Base-by-base conservation (phyloP, 2,329 filamentous ascomycete species). In the Beauveria australis region DNA sequence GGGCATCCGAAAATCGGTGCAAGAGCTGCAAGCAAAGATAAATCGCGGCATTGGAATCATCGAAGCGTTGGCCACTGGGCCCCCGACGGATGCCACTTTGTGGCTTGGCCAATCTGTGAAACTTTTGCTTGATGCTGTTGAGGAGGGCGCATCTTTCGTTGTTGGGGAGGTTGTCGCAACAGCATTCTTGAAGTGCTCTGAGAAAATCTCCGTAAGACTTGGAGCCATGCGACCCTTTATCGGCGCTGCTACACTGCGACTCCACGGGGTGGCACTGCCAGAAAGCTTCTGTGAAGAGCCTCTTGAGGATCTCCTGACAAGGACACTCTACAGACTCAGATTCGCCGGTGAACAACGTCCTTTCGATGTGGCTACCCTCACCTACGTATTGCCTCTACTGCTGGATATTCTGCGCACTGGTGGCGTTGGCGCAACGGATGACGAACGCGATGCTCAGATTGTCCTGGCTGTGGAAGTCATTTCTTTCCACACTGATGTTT, bases 261-360 rank as follows among this genome's bases (percentile, higher is more conserved):
- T 91, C 3, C 82, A 92, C 62, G 88, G 87, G 9, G 85, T 91
- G 40, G 83, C 89, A 10, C 75, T 99, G 3, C 82, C 90, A 0
- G 81, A 87, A 12, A 84, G 89, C 57, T 81, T 93, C 62, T 82
- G 87, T 63, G 81, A 89, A 64, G 94, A 97, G 70, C 84, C 89
- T n/a, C 78, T 97, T 9, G 90, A 91, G 60, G 86, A 88, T 61
- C 83, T 97, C 14, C 81, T 96, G 14, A 97, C 93, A 3, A 85
- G 94, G 72, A 86, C 97, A 1, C 78, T 99, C 5, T 97, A 97
- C 73, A 88, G 93, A 53, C 78, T 99, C 58, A 88, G 92, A 18
- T 96, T 96, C 72, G 83, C 92, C 43, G 89, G 90, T 57, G 94
- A 97, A 71, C 93, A 97, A 72, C 85, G 92, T n/a, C 92, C 93